Evolutionary conservation across 306 rosid genomes (phyloP), one percentile per base, ranked within the genome.

Genomic region (Castanea crenata): DNA sequence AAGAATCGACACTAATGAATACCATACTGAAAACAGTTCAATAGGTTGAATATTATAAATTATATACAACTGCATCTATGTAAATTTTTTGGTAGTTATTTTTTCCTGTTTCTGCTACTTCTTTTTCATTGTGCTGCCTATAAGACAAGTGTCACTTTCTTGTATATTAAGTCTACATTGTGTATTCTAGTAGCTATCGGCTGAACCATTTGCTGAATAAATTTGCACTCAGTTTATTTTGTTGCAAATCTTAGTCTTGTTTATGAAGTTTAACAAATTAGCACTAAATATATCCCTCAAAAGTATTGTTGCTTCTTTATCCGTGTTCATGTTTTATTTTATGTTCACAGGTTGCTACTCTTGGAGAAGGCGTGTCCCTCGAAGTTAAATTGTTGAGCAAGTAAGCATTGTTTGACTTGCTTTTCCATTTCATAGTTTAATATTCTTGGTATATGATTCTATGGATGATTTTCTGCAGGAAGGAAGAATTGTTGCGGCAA

Each of bases 281-380:
- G 49, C 12, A 6, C 5, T 67, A 35, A 11, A 18, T 1, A 25
- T 69, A 44, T 4, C 44, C 14, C 51, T 19, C 55, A 34, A 52
- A 55, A 41, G 71, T 34, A 3, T 6, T 64, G 74, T 72, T 64
- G 46, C 80, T 81, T 56, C 70, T 18, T 21, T 69, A 15, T 83
- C 41, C 65, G 23, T 78, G 44, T 73, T 80, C 59, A 71, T 78
- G 44, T 68, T 19, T 19, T 19, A 46, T 77, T 84, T 83, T 58
- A 76, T 81, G 62, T 84, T 81, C 73, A 79, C 77, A 96, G 99
- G 98, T 96, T 81, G 98, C 98, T 75, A 76, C 87, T 51, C 96
- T 96, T 62, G 99, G 99, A 74, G 99, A 93, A 83, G 99, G 99
- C 55, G 98, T 96, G 58, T 91, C 98, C 80, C 86, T 96, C 69